These are phyloP conservation scores for Mycotypha africana DNA, from an alignment of 371 early-diverging fungal species.

Conservation along the genomic window DNA sequence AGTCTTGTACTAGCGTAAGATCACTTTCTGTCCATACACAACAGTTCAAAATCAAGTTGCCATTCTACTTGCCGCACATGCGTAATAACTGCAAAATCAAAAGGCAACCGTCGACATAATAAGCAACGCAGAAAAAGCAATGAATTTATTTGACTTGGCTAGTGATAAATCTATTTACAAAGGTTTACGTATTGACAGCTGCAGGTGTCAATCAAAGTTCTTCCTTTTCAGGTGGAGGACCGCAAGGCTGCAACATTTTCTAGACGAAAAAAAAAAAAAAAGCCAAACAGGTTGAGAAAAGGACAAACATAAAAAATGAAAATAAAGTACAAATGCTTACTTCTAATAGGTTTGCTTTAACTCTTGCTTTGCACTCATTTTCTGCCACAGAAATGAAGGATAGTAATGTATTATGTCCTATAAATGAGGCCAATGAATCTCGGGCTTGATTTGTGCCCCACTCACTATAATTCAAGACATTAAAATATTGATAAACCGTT, in stretches of 20 bases:
- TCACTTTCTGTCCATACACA: too few species aligned
- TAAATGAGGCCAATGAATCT: constrained; percentile 75
- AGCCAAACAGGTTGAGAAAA: neutral
- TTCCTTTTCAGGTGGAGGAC: constrained; percentile 58
- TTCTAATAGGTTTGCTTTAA: constrained; percentile 68
- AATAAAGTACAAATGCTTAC: constrained; percentile 28
- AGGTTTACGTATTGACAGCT: too few species aligned
- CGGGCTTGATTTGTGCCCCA: constrained; percentile 84
- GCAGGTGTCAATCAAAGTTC: constrained; percentile 21
- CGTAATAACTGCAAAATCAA: too few species aligned
- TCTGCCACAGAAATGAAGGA: constrained; percentile 81
- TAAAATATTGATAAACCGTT: neutral
- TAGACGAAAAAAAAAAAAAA: constrained; percentile 10
- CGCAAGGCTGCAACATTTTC: constrained; percentile 82
- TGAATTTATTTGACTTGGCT: too few species aligned
- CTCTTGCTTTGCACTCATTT: constrained; percentile 76
- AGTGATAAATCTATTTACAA: too few species aligned
- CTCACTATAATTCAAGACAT: constrained; percentile 54
- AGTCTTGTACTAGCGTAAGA: too few species aligned
- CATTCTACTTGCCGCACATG: too few species aligned
- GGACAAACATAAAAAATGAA: neutral
- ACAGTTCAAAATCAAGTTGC: too few species aligned
- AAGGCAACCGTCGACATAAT: too few species aligned
- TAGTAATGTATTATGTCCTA: constrained; percentile 72
- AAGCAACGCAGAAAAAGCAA: too few species aligned